Evolutionary conservation across 257 asterid species (phyloP), one percentile per base, ranked within the genome.

Genomic region (Solanum verrucosum): DNA sequence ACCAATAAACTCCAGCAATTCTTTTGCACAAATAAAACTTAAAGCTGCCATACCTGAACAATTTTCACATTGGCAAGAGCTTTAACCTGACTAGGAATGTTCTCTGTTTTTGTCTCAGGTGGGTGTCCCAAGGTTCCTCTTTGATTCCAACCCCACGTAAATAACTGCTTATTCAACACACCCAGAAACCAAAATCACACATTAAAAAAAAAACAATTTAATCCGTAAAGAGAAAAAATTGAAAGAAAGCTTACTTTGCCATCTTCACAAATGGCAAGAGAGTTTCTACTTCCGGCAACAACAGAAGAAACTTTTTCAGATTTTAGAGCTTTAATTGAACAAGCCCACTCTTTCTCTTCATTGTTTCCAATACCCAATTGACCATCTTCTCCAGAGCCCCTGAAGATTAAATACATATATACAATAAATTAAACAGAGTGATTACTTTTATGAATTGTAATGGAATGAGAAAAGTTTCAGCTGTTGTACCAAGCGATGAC

Each of bases 301-400:
- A 97, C 95, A 20, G 96, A 93, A 88, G 92, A 78, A 37, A 94
- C 98, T 37, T 88, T 92, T 46, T 91, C 90, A 5, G 94, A 87
- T 73, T 92, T 86, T 42, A 97, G 95, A 89, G 95, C 92, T 83
- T 94, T 74, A 88, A 97, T 91, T 25, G 91, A 60, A 93, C 98
- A 96, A 83, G 91, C 97, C 96, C 95, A 93, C 86, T 96, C 99
- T 89, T 88, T 93, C 95, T 97, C 99, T 73, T 96, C 99, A 68
- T 91, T 90, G 87, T 87, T 92, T 35, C 99, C 99, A 20, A 93
- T 93, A 81, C 99, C 99, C 38, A 97, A 87, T 91, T 97, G 99
- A 13, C 99, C 99, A 89, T 97, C 99, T 92, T 97, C 99, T 86
- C 99, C 99, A 21, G 99, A 95, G 88, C 99, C 99, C 99, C 99